Evolutionary conservation across 495 filamentous ascomycete genomes (phyloP), one percentile per base, ranked within the genome.

Genomic region (Trichoderma parareesei): DNA sequence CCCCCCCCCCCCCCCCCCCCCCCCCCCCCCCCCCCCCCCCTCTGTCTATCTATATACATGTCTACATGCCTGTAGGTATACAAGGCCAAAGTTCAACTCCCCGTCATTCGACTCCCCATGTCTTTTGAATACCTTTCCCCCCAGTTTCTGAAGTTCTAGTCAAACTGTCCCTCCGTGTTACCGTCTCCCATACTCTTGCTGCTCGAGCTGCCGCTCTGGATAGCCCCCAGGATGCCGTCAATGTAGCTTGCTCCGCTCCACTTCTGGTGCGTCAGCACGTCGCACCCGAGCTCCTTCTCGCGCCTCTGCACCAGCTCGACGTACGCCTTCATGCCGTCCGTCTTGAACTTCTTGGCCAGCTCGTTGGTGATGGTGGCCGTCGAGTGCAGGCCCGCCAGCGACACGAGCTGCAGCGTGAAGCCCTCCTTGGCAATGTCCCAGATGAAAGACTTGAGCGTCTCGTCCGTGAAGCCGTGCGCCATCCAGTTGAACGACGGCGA

Each of bases 401-500:
- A 93, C 68, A 98, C 90, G 14, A 98, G 80, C 82, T 98, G 94
- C 57, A 98, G 79, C 33, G 96, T 90, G 72, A 98, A 97, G 8
- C 92, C 95, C 68, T 96, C 88, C 76, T 89, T 86, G 6, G 91
- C 94, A 42, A 98, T 83, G 74, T 98, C 94, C 93, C 93, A 97
- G 68, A 98, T 87, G 71, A 98, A 98, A 7, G 84, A 89, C 75
- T 88, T 89, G 44, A 98, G 81, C 5, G 87, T 83, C 33, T 80
- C 85, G 62, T 90, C 85, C 13, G 86, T 85, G 76, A 98, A 98
- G 37, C 94, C 94, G 75, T 98, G 92, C 37, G 84, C 86, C 85
- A 94, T 91, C 94, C 94, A 98, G 80, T 98, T 98, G 85, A 98
- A 98, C 20, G 90, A 94, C 10, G 94, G 94, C 20, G 84, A 88